A percentile compares a stretch with the other conserved stretches of the same genome.
Conservation (phyloP, 805 yeast species). For the Kazachstania bromeliacearum region DNA sequence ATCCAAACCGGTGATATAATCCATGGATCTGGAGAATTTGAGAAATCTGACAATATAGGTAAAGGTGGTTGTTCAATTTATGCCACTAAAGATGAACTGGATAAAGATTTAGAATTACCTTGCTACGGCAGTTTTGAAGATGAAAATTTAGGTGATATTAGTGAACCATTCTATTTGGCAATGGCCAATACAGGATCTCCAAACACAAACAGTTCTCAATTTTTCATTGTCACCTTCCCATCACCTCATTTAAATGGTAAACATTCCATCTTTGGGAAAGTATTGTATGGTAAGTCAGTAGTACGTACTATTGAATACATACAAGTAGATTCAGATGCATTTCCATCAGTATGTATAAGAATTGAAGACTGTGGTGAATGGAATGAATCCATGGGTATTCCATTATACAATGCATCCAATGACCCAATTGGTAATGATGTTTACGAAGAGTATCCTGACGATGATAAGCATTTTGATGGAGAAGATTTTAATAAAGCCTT, state of each 20-base stretch:
- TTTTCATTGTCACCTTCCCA: slow-evolving; percentile 60
- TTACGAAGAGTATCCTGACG: slow-evolving; percentile 73
- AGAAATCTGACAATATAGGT: slow-evolving; percentile 26
- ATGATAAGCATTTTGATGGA: slow-evolving; percentile 49
- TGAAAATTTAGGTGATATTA: slow-evolving; percentile 42
- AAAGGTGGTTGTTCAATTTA: slow-evolving; percentile 41
- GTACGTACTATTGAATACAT: slow-evolving; percentile 55
- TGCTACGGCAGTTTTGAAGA: slow-evolving; percentile 39
- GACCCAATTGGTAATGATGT: slow-evolving; percentile 56
- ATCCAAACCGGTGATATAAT: slow-evolving; percentile 58
- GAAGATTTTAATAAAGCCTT: slow-evolving; percentile 46
- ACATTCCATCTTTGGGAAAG: slow-evolving; percentile 70
- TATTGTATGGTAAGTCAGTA: slow-evolving; percentile 57
- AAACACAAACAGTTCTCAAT: slow-evolving; percentile 52
- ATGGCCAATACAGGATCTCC: slow-evolving; percentile 51
- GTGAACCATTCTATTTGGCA: slow-evolving; percentile 43
- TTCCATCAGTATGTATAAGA: slow-evolving; percentile 34
- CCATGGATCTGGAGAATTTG: slow-evolving; percentile 29
- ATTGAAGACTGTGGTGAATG: slow-evolving; percentile 58
- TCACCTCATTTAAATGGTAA: slow-evolving; percentile 68
- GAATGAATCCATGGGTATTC: slow-evolving; percentile 43
- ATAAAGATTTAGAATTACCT: slow-evolving; percentile 10
- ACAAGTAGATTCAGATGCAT: slow-evolving; percentile 37
- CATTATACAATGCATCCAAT: slow-evolving; percentile 55
- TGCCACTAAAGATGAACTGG: slow-evolving; percentile 20